Base-by-base conservation (phyloP, 768 basidiomycete genomes). In the Amylocystis lapponica region DNA sequence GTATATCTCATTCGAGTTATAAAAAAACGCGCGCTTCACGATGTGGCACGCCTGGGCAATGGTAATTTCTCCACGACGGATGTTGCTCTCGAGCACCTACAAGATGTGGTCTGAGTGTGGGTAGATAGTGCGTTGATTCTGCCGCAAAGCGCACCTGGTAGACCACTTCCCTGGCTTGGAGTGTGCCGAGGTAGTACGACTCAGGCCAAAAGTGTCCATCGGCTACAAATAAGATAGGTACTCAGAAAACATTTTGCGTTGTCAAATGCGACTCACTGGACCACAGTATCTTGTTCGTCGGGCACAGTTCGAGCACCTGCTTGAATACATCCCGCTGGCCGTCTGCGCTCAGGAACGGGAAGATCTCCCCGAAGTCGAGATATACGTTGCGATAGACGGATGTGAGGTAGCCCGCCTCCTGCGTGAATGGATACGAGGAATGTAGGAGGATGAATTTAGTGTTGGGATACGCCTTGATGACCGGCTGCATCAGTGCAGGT, bases 201-300 rank as follows among this genome's bases (percentile, higher is more conserved):
- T 88, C 87, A 3, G 86, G 87, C 78, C 83, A 87, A 75, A 80
- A 78, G 52, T 79, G 78, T 8, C 75, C 79, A 52, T 87, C 81
- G 35, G 77, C 76, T 75, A 20, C 14, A 36, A 10, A 17, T 39
- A 14, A 14, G 10, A 33, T 12, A 32, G 14, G 34, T 34, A 29
- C 19, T 14, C 19, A 39, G 11, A 25, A 25, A 42, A 32, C 10
- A 31, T n/a, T n/a, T n/a, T n/a, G n/a, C n/a, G n/a, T n/a, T n/a
- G 19, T 42, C 14, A 13, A 13, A n/a, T 1, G 9, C n/a, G 9
- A 62, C 76, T 50, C 52, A 86, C 86, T 86, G 4, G 84, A 87
- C 83, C 83, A 90, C 66, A 90, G 56, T 21, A 89, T 76, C 57
- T 88, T 90, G 57, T 80, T 86, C 22, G 80, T 86, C 11, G 87